Percentiles rank a stretch among this genome's conserved stretches.
Conservation (phyloP, 2,329 filamentous ascomycete species). For the Exophiala mesophila region DNA sequence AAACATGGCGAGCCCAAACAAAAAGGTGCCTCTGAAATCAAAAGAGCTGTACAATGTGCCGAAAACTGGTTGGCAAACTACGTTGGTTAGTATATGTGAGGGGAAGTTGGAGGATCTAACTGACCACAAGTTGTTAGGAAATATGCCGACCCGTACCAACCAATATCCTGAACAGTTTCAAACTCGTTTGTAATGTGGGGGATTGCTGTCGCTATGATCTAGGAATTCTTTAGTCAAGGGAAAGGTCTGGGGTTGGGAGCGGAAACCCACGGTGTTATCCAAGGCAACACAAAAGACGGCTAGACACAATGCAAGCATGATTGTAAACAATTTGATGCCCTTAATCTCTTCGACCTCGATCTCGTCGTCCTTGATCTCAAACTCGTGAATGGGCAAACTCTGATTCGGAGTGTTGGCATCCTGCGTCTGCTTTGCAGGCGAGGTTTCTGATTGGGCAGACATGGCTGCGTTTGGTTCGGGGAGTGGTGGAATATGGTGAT, state of each 20-base stretch:
- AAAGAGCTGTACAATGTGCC: conserved; percentile 29
- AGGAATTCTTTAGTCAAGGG: background rate
- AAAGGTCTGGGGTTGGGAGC: background rate
- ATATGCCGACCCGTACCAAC: conserved; percentile 36
- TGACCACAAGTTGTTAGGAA: conserved; percentile 41
- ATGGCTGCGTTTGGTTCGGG: no score
- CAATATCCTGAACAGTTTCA: conserved; percentile 31
- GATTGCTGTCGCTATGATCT: conserved; percentile 30
- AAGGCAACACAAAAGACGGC: background rate
- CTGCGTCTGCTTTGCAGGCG: no score
- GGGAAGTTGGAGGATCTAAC: conserved; percentile 18
- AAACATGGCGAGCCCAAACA: no score
- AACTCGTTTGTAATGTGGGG: conserved; percentile 45
- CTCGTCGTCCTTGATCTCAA: no score
- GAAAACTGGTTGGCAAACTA: conserved; percentile 4
- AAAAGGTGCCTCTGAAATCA: no score
- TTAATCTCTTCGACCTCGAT: no score
- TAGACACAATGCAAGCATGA: background rate
- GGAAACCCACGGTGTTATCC: background rate
- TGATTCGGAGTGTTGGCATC: no score
- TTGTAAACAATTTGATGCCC: background rate
- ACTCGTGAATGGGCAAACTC: no score
- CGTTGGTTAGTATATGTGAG: background rate
- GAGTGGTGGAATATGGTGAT: no score
- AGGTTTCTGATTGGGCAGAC: no score